phyloP scores from a whole-genome alignment of 495 filamentous ascomycete genomes.

The Thermothielavioides terrestris region DNA sequence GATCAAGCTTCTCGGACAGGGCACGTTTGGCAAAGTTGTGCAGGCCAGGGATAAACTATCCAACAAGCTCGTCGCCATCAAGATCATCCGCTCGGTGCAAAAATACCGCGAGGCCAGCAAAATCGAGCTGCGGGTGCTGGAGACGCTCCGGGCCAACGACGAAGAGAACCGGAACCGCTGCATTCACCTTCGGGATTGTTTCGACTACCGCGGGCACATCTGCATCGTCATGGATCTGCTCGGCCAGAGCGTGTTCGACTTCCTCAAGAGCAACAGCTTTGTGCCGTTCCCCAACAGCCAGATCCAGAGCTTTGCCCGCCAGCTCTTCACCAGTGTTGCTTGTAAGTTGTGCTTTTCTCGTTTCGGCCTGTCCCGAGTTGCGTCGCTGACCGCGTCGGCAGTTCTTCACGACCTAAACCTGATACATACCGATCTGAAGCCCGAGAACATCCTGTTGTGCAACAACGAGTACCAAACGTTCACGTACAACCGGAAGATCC shows the following conservation, averaged over 20 bases:
- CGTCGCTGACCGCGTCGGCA: slow-evolving; percentile 33
- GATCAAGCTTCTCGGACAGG: slow-evolving; percentile 80
- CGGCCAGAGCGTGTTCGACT: slow-evolving; percentile 97
- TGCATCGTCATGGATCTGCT: slow-evolving; percentile 97
- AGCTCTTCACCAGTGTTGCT: slow-evolving; percentile 94
- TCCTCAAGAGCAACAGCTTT: slow-evolving; percentile 88
- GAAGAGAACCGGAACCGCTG: slow-evolving; percentile 88
- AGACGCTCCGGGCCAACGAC: slow-evolving; percentile 85
- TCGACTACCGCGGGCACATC: slow-evolving; percentile 95
- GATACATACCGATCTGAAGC: slow-evolving; percentile 96
- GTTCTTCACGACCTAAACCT: slow-evolving; percentile 96
- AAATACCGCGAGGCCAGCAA: slow-evolving; percentile 97
- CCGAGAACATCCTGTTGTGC: slow-evolving; percentile 94
- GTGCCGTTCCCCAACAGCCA: slow-evolving; percentile 98
- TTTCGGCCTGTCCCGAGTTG: background rate
- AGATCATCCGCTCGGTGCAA: slow-evolving; percentile 95
- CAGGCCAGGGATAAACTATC: slow-evolving; percentile 73
- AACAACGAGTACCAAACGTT: slow-evolving; percentile 89
- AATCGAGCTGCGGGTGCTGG: slow-evolving; percentile 87
- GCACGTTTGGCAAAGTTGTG: slow-evolving; percentile 97
- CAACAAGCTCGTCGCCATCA: slow-evolving; percentile 78
- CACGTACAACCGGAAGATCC: slow-evolving; percentile 90
- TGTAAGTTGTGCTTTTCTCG: slow-evolving; percentile 56
- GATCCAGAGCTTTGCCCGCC: slow-evolving; percentile 92
- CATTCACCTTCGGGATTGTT: slow-evolving; percentile 94